Conservation (phyloP, 176 grass and related monocot genomes). For the Aegilops speltoides region DNA sequence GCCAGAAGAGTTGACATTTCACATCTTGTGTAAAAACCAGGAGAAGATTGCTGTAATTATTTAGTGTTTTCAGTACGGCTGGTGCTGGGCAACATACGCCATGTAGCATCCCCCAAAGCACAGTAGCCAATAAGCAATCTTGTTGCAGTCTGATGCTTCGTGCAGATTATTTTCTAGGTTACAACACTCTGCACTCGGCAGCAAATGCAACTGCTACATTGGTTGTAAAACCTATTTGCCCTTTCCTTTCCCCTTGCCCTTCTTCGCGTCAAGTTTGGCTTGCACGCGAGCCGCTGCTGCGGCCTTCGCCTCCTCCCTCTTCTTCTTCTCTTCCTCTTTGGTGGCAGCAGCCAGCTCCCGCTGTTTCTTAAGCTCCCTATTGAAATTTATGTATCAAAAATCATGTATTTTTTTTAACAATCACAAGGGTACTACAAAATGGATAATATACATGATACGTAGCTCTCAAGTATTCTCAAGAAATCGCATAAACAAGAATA, state of each 20-base stretch:
- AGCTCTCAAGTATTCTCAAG: not conserved
- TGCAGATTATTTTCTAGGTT: slow-evolving; percentile 42
- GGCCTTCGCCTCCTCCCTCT: slow-evolving; percentile 92
- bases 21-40: not conserved
- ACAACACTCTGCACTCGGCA: slow-evolving; percentile 13
- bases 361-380: slow-evolving; percentile 86
- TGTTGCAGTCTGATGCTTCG: not conserved
- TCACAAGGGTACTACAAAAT: not conserved
- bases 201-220: not conserved
- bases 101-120: not conserved
- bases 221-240: slow-evolving; percentile 37
- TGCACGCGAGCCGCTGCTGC: slow-evolving; percentile 78
- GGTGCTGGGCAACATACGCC: not conserved
- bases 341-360: slow-evolving; percentile 63
- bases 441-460: not conserved
- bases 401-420: not conserved
- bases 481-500: not conserved
- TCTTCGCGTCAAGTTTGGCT: slow-evolving; percentile 94
- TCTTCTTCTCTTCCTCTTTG: slow-evolving; percentile 97
- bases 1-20: not conserved
- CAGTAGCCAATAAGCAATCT: slow-evolving; percentile 2
- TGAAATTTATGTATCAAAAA: slow-evolving; percentile 12
- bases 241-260: slow-evolving; percentile 87
- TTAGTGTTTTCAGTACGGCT: not conserved
- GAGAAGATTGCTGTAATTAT: not conserved